Conservation (phyloP, 805 yeast species). For the Nakazawaea molendinolei region DNA sequence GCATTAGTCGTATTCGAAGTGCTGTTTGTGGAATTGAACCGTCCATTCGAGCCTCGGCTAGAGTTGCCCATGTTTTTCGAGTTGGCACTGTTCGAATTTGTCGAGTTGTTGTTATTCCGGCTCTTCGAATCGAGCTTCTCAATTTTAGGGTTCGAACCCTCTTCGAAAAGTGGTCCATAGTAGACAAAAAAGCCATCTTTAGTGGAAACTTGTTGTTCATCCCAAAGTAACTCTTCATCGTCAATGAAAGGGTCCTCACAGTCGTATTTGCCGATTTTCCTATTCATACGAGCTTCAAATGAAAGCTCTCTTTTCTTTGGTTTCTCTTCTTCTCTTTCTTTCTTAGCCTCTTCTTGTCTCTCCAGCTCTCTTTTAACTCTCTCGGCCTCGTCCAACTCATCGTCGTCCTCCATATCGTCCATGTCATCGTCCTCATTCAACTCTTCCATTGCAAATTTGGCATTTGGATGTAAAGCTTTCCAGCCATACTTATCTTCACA, state of each 20-base stretch:
- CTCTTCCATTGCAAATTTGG: slow-evolving; percentile 48
- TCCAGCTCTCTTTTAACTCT: slow-evolving; percentile 22
- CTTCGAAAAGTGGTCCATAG: slow-evolving; percentile 83
- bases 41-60: slow-evolving; percentile 3
- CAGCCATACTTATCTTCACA: slow-evolving; percentile 86
- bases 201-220: slow-evolving; percentile 87
- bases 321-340: slow-evolving; percentile 38
- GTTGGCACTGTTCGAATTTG: not conserved
- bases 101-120: not conserved
- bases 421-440: slow-evolving; percentile 45
- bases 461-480: slow-evolving; percentile 61
- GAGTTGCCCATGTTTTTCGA: slow-evolving; percentile 9
- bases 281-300: slow-evolving; percentile 28
- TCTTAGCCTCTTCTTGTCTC: slow-evolving; percentile 26
- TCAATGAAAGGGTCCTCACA: slow-evolving; percentile 93
- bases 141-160: slow-evolving; percentile 39
- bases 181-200: slow-evolving; percentile 94
- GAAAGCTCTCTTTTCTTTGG: slow-evolving; percentile 30
- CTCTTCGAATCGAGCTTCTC: slow-evolving; percentile 19
- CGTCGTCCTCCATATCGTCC: slow-evolving; percentile 34
- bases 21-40: slow-evolving; percentile 3
- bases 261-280: slow-evolving; percentile 88
- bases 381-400: slow-evolving; percentile 29
- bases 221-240: slow-evolving; percentile 87
- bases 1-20: not conserved